These are phyloP conservation scores for Colletotrichum cereale DNA, from an alignment of 2,329 filamentous ascomycete species.

Conservation along the genomic window DNA sequence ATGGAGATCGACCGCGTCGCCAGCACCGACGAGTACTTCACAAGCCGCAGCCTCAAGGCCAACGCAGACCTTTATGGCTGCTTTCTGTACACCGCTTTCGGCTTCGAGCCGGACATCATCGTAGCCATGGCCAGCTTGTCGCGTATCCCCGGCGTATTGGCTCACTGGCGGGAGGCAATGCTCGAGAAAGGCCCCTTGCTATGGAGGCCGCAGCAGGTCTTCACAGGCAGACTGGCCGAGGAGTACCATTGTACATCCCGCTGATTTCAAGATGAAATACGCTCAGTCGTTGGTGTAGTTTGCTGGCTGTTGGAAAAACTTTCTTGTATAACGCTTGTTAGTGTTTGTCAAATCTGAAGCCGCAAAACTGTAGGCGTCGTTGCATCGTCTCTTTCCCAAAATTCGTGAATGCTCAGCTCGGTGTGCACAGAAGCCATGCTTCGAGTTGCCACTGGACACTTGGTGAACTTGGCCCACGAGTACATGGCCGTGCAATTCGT, in stretches of 20 bases:
- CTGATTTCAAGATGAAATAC: background rate
- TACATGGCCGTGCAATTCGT: background rate
- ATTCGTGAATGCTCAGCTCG: background rate
- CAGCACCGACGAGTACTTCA: slow-evolving; percentile 52
- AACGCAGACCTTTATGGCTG: slow-evolving; percentile 60
- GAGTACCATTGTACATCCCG: background rate
- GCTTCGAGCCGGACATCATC: slow-evolving; percentile 44
- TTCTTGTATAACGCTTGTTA: background rate
- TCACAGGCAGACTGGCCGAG: slow-evolving; percentile 29
- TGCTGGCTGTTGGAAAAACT: background rate
- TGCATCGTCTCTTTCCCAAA: too few relatives aligned
- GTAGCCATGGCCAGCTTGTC: slow-evolving; percentile 47
- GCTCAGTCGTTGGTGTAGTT: background rate
- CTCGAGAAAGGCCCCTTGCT: slow-evolving; percentile 46
- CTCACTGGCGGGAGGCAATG: slow-evolving; percentile 48
- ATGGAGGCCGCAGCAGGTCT: slow-evolving; percentile 48
- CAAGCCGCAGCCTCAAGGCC: slow-evolving; percentile 51
- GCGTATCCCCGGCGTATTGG: slow-evolving; percentile 45
- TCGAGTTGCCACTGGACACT: background rate
- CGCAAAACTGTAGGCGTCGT: background rate
- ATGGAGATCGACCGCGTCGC: slow-evolving; percentile 54
- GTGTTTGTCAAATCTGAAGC: background rate
- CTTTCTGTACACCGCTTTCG: slow-evolving; percentile 56
- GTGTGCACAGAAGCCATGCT: background rate
- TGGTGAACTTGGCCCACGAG: background rate